Conservation (phyloP, 257 asterid species). For the Euphrasia confusa region DNA sequence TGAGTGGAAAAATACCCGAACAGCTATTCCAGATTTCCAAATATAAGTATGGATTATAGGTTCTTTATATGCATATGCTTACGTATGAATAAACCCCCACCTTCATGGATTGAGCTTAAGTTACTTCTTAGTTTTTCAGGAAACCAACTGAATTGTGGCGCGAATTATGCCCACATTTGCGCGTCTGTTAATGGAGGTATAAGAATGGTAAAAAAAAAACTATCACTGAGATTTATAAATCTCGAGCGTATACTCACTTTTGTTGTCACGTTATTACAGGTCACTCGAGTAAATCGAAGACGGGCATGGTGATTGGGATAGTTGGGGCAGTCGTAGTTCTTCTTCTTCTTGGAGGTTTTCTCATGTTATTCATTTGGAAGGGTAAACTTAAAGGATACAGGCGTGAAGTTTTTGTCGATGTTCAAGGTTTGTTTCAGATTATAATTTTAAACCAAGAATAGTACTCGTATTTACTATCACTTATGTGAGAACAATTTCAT, state of each 20-base stretch:
- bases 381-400: constrained; percentile 47
- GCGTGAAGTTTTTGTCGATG: constrained; percentile 82
- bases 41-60: constrained; percentile 54
- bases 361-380: constrained; percentile 56
- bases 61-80: neutral
- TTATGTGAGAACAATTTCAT: neutral
- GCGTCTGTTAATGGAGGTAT: constrained; percentile 65
- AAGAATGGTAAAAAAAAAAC: neutral
- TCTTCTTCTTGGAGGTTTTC: constrained; percentile 53
- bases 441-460: too few relatives aligned
- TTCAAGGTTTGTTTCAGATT: constrained; percentile 56
- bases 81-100: neutral
- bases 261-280: constrained; percentile 37
- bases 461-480: too few relatives aligned
- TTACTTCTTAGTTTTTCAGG: constrained; percentile 72
- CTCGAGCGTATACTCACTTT: neutral
- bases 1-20: constrained; percentile 70
- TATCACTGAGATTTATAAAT: too few relatives aligned
- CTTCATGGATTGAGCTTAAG: constrained; percentile 29
- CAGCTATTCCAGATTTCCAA: constrained; percentile 60
- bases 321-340: constrained; percentile 54
- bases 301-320: constrained; percentile 58
- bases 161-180: constrained; percentile 43
- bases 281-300: constrained; percentile 54
- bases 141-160: constrained; percentile 74